Base-by-base conservation (phyloP, 768 basidiomycete genomes). In the Boletus subparvulus region DNA sequence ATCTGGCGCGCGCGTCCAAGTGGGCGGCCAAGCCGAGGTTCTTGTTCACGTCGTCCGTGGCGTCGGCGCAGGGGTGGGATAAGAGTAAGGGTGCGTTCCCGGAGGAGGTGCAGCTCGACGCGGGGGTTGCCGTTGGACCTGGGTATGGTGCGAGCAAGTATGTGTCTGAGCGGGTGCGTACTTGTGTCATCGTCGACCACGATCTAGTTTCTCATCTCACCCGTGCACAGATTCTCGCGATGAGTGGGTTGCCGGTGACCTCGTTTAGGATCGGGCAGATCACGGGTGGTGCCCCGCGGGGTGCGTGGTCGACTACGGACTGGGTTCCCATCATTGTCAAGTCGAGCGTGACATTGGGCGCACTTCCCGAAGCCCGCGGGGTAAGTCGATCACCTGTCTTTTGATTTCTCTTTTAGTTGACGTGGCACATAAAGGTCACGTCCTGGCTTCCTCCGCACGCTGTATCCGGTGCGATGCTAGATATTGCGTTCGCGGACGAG, bases 21-120 rank as follows among this genome's bases (percentile, higher is more conserved):
- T 59, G 54, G 37, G 36, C 60, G 3, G 28, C 41, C 42, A 71
- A 71, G 19, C 62, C 76, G 1, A 70, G 70, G 16, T 64, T 80
- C 52, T 47, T 80, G 39, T 82, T 80, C 58, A 76, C 74, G 11
- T 74, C 72, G 8, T 78, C 77, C 2, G 62, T 78, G 1, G 56
- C 69, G 17, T 72, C 68, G 16, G 67, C 67, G 0, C 62, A 66
- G 28, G 56, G 47, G 1, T 65, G 63, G 63, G 50, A 65, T 6
- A 30, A 36, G 40, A 40, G 24, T 12, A 50, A 41, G 16, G 62
- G 65, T 14, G 47, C 46, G n/a, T 66, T 74, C 50, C 72, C 73
- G 13, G 75, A 78, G 51, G 70, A 71, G 35, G 55, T 69, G 1
- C 45, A 72, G 3, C 41, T 40, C 3, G 68, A 72, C 43, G 59